These are phyloP conservation scores for Canavalia gladiata DNA, from an alignment of 306 rosid species.

Conservation along the genomic window DNA sequence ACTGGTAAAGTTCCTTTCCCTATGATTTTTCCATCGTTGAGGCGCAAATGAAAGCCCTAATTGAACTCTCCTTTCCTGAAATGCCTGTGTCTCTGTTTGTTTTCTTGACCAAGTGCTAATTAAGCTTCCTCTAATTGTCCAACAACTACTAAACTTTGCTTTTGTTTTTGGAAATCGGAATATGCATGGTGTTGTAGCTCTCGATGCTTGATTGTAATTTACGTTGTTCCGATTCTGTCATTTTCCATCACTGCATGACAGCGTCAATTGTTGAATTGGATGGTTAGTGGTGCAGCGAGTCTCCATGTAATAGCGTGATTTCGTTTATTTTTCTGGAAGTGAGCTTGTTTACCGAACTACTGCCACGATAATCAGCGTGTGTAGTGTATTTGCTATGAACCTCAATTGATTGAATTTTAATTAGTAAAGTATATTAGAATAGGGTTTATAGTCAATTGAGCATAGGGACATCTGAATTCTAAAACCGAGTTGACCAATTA, in stretches of 20 bases:
- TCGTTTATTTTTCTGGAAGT: not conserved
- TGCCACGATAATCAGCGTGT: not conserved
- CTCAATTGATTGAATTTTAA: not conserved
- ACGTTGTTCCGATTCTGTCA: too few relatives aligned
- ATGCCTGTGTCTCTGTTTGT: not conserved
- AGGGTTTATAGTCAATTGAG: not conserved
- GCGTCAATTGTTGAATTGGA: constrained; percentile 19
- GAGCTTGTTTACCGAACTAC: not conserved
- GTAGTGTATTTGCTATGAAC: not conserved
- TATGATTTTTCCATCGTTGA: constrained; percentile 1
- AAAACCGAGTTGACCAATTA: not conserved
- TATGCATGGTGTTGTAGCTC: not conserved
- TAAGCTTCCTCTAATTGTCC: not conserved
- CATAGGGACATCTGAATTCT: not conserved
- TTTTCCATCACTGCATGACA: not conserved
- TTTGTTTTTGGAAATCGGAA: not conserved
- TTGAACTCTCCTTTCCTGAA: not conserved
- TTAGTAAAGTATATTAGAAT: not conserved
- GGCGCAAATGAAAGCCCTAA: constrained; percentile 12
- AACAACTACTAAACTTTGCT: not conserved
- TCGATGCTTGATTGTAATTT: not conserved
- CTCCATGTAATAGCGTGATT: constrained; percentile 22
- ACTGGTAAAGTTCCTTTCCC: constrained; percentile 61
- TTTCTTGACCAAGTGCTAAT: not conserved
- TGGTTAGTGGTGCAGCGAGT: constrained; percentile 14